Evolutionary conservation across 257 asterid genomes (phyloP).

Genomic region (Solanum chilense): DNA sequence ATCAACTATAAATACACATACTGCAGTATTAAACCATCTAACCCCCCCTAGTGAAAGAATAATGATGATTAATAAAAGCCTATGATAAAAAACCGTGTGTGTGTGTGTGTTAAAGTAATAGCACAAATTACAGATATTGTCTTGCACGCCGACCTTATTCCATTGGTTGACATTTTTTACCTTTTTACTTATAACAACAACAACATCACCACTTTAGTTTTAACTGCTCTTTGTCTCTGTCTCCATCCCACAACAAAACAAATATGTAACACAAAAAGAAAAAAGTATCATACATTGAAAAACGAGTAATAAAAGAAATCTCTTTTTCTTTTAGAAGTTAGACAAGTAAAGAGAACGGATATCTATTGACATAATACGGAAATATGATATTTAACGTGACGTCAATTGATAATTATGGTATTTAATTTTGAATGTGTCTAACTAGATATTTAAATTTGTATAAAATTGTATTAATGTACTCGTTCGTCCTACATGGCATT

Average conservation of each 20-base stretch:
- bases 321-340: neutral
- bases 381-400: too few relatives aligned
- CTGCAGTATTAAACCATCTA: neutral
- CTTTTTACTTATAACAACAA: neutral
- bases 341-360: neutral
- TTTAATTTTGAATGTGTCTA: rapidly evolving
- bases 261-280: too few relatives aligned
- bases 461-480: rapidly evolving
- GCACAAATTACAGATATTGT: slow-evolving; percentile 7
- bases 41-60: neutral
- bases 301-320: neutral
- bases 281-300: neutral
- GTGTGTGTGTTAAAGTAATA: slow-evolving; percentile 13
- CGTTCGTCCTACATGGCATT: rapidly evolving
- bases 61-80: neutral
- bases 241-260: neutral
- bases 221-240: neutral
- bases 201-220: neutral
- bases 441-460: too few relatives aligned
- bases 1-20: neutral
- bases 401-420: rapidly evolving
- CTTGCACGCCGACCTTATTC: slow-evolving; percentile 12
- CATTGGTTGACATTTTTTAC: neutral
- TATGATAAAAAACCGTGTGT: neutral
- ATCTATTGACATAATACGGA: too few relatives aligned